Evolutionary conservation across 2,329 filamentous ascomycete genomes (phyloP), one percentile per base, ranked within the genome.

Genomic region (Pyrenophora teres): DNA sequence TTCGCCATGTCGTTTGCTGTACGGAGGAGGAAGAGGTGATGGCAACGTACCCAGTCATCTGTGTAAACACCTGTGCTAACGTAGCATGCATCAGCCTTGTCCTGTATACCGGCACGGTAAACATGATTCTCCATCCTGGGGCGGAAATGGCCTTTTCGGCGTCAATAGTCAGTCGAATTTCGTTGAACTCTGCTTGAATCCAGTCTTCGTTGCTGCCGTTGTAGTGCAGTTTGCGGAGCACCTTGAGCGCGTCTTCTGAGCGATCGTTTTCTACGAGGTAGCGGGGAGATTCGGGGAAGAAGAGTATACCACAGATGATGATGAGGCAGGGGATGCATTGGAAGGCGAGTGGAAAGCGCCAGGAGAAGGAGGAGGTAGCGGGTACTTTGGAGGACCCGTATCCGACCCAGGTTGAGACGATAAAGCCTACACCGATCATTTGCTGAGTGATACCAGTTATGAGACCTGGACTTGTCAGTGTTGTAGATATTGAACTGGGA

Each of bases 11-110:
- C 7, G 10, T 30, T 10, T 30, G 27, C 9, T 30, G 27, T 21
- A 21, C 5, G 15, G 15, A 15, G 15, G 15, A 30, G 25, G 9
- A 8, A 10, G 10, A 30, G 10, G 10, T 30, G 9, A 30, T 19
- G 10, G 2, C 9, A 30, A 51, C 65, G 40, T 68, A 74, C 74
- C 83, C 83, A n/a, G 79, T 81, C 62, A 88, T 81, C 57, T 88
- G 85, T 40, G 85, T 84, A 61, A 88, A 86, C 54, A 85, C 79
- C 66, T 89, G 85, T 33, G 87, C 81, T 27, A 83, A 71, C 36
- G 81, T 81, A 18, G 83, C 86, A 54, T 87, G 82, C 57, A 86
- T 69, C 43, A 88, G 79, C 13, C 86, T 78, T 40, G 79, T 86
- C 63, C 86, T 80, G 78, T 84, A 86, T 47, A 80, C 70, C 21